Evolutionary conservation across 768 basidiomycete genomes (phyloP).

Genomic region (Xerocomellus chrysenteron): DNA sequence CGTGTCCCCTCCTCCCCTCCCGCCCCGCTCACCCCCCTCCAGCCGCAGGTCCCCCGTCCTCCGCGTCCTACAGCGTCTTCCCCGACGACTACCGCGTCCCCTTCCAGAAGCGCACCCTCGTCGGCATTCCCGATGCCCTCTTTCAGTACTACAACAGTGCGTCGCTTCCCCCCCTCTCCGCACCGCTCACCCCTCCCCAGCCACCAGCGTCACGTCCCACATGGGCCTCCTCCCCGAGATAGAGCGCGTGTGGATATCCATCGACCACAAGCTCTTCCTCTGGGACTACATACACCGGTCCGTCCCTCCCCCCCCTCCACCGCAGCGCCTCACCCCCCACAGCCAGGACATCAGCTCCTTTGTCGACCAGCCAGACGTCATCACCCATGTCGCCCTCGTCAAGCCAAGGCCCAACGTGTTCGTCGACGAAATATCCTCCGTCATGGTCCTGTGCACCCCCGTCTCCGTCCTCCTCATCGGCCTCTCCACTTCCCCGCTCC

Average conservation of each 20-base stretch:
- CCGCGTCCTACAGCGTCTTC: conserved; percentile 76
- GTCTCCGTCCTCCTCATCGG: conserved; percentile 83
- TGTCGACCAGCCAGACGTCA: conserved; percentile 86
- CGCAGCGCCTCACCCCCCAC: conserved; percentile 7
- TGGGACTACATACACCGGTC: conserved; percentile 98
- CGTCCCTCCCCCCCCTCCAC: conserved; percentile 27
- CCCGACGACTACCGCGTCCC: conserved; percentile 77
- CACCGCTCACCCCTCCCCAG: conserved; percentile 38
- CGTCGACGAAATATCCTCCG: conserved; percentile 85
- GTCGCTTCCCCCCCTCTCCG: conserved; percentile 21
- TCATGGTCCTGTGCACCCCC: conserved; percentile 90
- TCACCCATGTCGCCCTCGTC: conserved; percentile 85
- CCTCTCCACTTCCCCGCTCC: conserved; percentile 51
- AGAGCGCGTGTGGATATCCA: conserved; percentile 92
- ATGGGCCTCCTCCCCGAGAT: conserved; percentile 94
- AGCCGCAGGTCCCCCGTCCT: conserved; percentile 67
- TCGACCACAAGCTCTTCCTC: conserved; percentile 90
- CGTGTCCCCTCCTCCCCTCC: conserved; percentile 20
- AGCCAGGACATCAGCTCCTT: conserved; percentile 93
- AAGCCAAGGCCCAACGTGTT: conserved; percentile 84
- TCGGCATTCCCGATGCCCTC: conserved; percentile 74
- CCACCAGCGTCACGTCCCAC: conserved; percentile 66
- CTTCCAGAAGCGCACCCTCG: conserved; percentile 73
- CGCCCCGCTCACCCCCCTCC: conserved; percentile 10
- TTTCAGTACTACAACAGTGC: conserved; percentile 78